Evolutionary conservation across 257 asterid genomes (phyloP), one percentile per base, ranked within the genome.

Genomic region (Nemophila menziesii): DNA sequence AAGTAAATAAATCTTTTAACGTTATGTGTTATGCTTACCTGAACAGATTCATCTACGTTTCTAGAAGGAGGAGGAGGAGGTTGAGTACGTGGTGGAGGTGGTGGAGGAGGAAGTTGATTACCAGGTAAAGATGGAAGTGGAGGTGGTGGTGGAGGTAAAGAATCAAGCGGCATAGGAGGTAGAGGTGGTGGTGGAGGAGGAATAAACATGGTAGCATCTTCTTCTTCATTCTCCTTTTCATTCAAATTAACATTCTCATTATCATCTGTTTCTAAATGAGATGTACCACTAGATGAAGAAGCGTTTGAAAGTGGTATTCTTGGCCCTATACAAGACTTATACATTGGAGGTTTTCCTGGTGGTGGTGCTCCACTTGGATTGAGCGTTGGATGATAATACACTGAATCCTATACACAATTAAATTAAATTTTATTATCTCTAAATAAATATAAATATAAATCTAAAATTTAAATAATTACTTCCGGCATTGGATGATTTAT

Each of bases 281-380:
- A 76, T 7, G 54, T 67, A 61, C 77, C 80, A 61, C 95, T 70
- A 20, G 82, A 65, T 55, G 90, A 77, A 47, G 90, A 77, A 47
- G 77, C 68, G 49, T 70, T 89, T 39, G 93, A 62, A 57, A 78
- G 61, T 11, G 93, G 95, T 44, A 83, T 75, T 70, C 93, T 77
- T 16, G 97, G 93, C 53, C 98, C 96, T 89, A 52, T 52, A 37
- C 33, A 42, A 26, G 45, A 82, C 62, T 90, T 90, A 56, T 76
- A 90, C 99, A 90, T 81, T 34, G 93, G 99, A 59, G 93, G 93
- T 57, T 90, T 90, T 46, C 99, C 99, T 39, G 96, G 99, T 13
- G 99, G 99, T 23, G 99, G 99, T 49, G 96, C 96, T 49, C 99
- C 99, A 48, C 96, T 77, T 55, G 99, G 99, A 72, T 90, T 90